Evolutionary conservation across 2,329 filamentous ascomycete species (phyloP), one percentile per base, ranked within the genome.

Genomic region (Cyphellophora europaea): DNA sequence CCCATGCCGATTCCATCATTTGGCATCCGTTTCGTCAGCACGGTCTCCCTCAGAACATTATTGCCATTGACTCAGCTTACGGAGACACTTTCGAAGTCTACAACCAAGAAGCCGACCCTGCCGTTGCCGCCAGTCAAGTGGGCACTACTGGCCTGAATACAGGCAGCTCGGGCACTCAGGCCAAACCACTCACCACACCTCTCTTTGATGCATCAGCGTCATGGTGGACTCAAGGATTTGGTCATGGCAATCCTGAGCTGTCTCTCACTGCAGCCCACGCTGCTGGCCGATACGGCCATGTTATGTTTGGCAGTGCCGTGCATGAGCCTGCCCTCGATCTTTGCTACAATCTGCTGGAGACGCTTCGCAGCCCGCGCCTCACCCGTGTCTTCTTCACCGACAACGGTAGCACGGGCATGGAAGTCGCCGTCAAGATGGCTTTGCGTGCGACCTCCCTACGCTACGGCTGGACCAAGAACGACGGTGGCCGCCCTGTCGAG

Each of bases 11-110:
- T 36, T 53, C 69, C 6, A 65, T 65, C 2, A 86, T 93, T 23
- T 93, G 85, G 85, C 89, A 89, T 48, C 85, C 86, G 0, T 93
- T 93, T 49, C 88, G 84, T 0, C 85, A 93, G 48, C 85, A 93
- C 42, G 66, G 71, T 32, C 63, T 84, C 0, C 57, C 73, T 4
- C 58, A 74, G 2, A 74, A 75, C 11, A 84, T 93, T 30, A 70
- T 77, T 0, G 71, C 77, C 0, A 87, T 93, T 37, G 85, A 93
- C 53, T 89, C 84, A 0, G 85, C 86, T 0, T 72, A 81, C 39
- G 82, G 79, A 5, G 83, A 89, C 50, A 77, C 76, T 52, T 93
- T 91, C 55, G 80, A 89, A 51, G 78, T 77, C 0, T 61, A 63
- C 34, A 52, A 51, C n/a, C 44, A 52, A 3, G 43, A 44, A 36